Evolutionary conservation across 495 filamentous ascomycete species (phyloP).

Genomic region (Penicillium silybi): DNA sequence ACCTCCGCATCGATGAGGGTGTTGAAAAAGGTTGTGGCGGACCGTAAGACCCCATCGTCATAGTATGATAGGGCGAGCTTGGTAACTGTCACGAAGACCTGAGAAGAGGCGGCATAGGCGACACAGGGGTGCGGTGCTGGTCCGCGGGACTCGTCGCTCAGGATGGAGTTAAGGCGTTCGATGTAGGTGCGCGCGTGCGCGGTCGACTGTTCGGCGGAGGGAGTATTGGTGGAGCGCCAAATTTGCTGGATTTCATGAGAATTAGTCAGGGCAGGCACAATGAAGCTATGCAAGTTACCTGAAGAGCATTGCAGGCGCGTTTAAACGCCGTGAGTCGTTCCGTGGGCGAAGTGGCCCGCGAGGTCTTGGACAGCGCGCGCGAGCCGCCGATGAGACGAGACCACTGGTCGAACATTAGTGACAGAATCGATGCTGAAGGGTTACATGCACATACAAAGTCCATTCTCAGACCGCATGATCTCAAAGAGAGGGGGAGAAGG

Average conservation of each 20-base stretch:
- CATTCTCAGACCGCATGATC: constrained; percentile 39
- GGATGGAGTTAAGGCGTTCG: constrained; percentile 67
- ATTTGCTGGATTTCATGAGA: constrained; percentile 54
- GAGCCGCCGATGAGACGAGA: constrained; percentile 85
- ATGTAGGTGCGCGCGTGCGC: constrained; percentile 52
- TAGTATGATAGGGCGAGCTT: constrained; percentile 77
- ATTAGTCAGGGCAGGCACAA: constrained; percentile 8
- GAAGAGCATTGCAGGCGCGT: constrained; percentile 75
- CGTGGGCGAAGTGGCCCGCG: constrained; percentile 69
- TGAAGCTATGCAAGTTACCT: constrained; percentile 50
- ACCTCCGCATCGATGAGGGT: constrained; percentile 93
- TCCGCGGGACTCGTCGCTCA: constrained; percentile 84
- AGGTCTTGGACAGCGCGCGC: constrained; percentile 58
- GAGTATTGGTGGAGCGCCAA: constrained; percentile 65
- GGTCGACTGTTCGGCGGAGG: constrained; percentile 46
- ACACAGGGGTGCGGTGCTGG: constrained; percentile 87
- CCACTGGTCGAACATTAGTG: constrained; percentile 55
- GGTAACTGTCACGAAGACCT: constrained; percentile 81
- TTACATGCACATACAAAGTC: constrained; percentile 35
- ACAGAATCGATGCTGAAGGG: neutral
- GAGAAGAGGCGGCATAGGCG: constrained; percentile 72
- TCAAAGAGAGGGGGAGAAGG: constrained; percentile 14
- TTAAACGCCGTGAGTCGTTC: constrained; percentile 88
- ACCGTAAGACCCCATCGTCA: constrained; percentile 73
- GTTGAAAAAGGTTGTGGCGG: constrained; percentile 79